These are phyloP conservation scores for Chionographis japonica DNA, from an alignment of 106 monocot species.

Conservation along the genomic window DNA sequence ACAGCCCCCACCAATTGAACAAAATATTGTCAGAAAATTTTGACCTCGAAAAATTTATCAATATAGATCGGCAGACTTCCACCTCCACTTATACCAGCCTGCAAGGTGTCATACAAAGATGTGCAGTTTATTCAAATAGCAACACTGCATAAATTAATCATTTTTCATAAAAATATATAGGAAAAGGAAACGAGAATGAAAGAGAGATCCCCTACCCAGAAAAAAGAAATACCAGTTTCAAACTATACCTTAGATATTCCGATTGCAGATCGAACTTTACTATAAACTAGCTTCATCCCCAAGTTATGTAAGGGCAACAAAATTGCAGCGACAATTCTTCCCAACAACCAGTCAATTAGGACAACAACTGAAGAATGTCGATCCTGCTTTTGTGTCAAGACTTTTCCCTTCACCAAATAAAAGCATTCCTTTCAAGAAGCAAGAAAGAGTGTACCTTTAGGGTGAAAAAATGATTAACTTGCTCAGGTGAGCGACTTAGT, in stretches of 20 bases:
- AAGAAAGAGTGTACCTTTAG: not conserved
- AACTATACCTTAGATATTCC: conserved; percentile 79
- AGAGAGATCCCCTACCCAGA: not conserved
- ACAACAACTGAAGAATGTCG: conserved; percentile 20
- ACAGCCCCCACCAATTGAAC: not conserved
- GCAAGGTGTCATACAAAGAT: conserved; percentile 35
- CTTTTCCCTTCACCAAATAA: conserved; percentile 52
- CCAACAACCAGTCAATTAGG: conserved; percentile 51
- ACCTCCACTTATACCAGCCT: conserved; percentile 97
- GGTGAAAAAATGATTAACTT: not conserved
- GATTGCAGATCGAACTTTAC: conserved; percentile 69
- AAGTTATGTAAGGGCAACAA: conserved; percentile 82
- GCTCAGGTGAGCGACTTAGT: not conserved
- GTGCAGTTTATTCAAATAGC: conserved; percentile 18
- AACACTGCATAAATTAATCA: not conserved
- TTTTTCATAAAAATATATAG: not conserved
- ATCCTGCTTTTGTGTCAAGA: conserved; percentile 32
- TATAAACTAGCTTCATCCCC: conserved; percentile 61
- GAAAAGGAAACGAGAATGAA: not conserved
- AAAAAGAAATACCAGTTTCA: not conserved
- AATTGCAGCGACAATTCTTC: conserved; percentile 48
- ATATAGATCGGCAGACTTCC: conserved; percentile 77
- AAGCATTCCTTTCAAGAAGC: conserved; percentile 8
- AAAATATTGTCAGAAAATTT: not conserved
- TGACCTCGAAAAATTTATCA: conserved; percentile 94